Conservation (phyloP, 2,329 filamentous ascomycete genomes). For the Sarocladium oryzae region DNA sequence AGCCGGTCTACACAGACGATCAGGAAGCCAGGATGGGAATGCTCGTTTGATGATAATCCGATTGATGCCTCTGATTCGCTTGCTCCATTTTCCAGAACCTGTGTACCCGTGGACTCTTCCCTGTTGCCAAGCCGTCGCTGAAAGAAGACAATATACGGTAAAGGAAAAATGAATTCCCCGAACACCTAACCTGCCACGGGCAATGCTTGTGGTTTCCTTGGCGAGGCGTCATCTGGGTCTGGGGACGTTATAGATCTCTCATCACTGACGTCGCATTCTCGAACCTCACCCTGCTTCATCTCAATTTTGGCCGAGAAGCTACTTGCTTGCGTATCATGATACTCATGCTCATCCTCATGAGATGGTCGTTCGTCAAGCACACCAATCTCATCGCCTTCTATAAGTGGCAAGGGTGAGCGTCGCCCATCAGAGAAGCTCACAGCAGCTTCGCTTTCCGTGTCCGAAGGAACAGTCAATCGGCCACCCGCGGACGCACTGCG, state of each 20-base stretch:
- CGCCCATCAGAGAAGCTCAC: constrained; percentile 54
- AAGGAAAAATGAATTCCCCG: neutral
- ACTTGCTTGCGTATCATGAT: neutral
- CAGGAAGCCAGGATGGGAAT: too few species aligned
- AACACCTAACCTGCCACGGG: too few species aligned
- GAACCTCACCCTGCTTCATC: neutral
- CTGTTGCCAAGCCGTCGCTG: constrained; percentile 1
- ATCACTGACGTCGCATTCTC: constrained; percentile 5
- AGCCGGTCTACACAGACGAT: too few species aligned
- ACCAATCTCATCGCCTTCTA: constrained; percentile 29
- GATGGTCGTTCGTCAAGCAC: neutral
- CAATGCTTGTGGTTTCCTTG: neutral
- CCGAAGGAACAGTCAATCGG: constrained; percentile 41
- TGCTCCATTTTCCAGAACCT: constrained; percentile 9
- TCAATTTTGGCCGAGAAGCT: neutral
- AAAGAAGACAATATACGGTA: constrained; percentile 1
- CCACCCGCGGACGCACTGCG: constrained; percentile 32
- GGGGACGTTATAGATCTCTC: neutral
- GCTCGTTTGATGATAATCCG: too few species aligned
- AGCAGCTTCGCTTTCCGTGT: constrained; percentile 55
- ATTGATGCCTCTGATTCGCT: constrained; percentile 3
- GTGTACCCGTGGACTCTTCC: neutral
- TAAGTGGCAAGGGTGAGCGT: constrained; percentile 47
- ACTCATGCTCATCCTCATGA: neutral
- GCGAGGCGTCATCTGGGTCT: neutral